Evolutionary conservation across 2,329 filamentous ascomycete species (phyloP).

Genomic region (Aureobasidium sp.): DNA sequence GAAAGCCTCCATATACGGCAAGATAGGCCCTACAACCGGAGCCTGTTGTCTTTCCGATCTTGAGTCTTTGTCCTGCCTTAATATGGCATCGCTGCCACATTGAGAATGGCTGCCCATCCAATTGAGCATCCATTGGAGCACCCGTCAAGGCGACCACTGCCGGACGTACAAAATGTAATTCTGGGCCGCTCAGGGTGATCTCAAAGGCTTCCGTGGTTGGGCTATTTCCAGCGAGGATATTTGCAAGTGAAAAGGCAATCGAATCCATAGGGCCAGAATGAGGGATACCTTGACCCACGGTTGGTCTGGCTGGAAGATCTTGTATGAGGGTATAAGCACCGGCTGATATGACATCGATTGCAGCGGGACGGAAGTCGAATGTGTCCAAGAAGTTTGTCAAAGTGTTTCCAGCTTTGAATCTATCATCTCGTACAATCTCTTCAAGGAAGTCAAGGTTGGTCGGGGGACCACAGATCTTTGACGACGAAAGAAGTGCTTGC

Average conservation of each 20-base stretch:
- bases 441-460: conserved; percentile 53
- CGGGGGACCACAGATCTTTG: conserved; percentile 46
- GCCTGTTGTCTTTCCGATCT: conserved; percentile 47
- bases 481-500: conserved; percentile 37
- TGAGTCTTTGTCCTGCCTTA: conserved; percentile 45
- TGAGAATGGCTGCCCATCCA: conserved; percentile 44
- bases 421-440: conserved; percentile 41
- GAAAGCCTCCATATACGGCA: conserved; percentile 50
- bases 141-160: conserved; percentile 54
- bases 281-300: conserved; percentile 52
- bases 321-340: conserved; percentile 54
- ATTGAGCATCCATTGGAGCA: conserved; percentile 44
- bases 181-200: conserved; percentile 54
- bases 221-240: conserved; percentile 53
- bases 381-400: conserved; percentile 50
- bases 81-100: conserved; percentile 52
- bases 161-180: conserved; percentile 48
- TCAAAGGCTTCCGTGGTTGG: conserved; percentile 48
- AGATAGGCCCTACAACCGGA: conserved; percentile 53
- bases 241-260: conserved; percentile 52
- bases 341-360: conserved; percentile 50
- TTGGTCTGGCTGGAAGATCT: conserved; percentile 52
- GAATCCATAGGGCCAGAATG: conserved; percentile 57
- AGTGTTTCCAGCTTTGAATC: conserved; percentile 46
- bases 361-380: conserved; percentile 45